Conservation (phyloP, 2,329 filamentous ascomycete species). For the Reticulascus tulasneorum region DNA sequence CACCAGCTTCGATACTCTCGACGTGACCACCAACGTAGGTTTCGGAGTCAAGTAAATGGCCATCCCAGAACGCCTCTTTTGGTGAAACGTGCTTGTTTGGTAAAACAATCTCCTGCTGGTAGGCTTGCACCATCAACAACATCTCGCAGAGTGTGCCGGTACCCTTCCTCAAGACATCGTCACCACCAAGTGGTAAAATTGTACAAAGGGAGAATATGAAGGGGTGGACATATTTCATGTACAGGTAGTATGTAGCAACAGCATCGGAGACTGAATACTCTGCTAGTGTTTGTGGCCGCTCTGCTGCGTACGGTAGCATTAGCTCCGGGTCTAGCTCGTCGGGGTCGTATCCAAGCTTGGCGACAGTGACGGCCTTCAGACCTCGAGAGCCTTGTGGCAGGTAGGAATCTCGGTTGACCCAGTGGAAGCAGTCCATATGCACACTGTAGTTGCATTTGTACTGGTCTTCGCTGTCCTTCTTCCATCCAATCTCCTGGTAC, state of each 20-base stretch:
- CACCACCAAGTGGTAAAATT: slow-evolving; percentile 86
- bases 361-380: slow-evolving; percentile 94
- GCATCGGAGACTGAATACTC: slow-evolving; percentile 99
- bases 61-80: slow-evolving; percentile 93
- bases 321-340: slow-evolving; percentile 96
- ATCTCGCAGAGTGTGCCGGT: slow-evolving; percentile 99
- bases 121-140: slow-evolving; percentile 98
- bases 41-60: slow-evolving; percentile 91
- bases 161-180: slow-evolving; percentile 90
- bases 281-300: slow-evolving; percentile 88
- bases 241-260: slow-evolving; percentile 96
- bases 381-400: slow-evolving; percentile 95
- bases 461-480: slow-evolving; percentile 91
- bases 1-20: slow-evolving; percentile 97
- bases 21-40: slow-evolving; percentile 98
- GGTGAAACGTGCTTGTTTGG: slow-evolving; percentile 94
- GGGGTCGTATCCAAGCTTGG: slow-evolving; percentile 96
- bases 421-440: slow-evolving; percentile 98
- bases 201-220: slow-evolving; percentile 99
- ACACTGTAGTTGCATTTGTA: slow-evolving; percentile 95
- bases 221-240: slow-evolving; percentile 99
- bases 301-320: slow-evolving; percentile 89
- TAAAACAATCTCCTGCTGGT: slow-evolving; percentile 83
- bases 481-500: slow-evolving; percentile 98
- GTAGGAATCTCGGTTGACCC: slow-evolving; percentile 98